A percentile compares a stretch with the other conserved stretches of the same genome.
Conservation (phyloP, 2,329 filamentous ascomycete genomes). For the Cladosporium cucumerinum region DNA sequence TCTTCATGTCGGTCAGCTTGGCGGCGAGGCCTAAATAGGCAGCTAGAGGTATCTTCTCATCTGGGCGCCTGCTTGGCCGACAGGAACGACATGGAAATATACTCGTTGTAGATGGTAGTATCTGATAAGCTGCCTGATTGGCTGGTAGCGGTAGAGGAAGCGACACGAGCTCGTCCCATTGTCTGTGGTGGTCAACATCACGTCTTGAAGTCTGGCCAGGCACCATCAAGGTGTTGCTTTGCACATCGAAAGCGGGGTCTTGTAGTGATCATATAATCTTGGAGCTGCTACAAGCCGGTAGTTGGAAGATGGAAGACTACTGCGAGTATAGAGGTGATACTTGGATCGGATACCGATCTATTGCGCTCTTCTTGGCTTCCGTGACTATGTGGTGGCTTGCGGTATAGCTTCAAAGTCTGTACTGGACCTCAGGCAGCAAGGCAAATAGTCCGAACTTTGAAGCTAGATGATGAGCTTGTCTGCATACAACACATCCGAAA, state of each 20-base stretch:
- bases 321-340: not conserved
- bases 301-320: not conserved
- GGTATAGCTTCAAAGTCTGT: not conserved
- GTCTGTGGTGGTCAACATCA: too few relatives aligned
- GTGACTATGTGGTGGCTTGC: not conserved
- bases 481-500: not conserved
- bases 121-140: not conserved
- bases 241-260: not conserved
- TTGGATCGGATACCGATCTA: not conserved
- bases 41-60: not conserved
- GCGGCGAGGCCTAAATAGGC: conserved; percentile 13
- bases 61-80: conserved; percentile 10
- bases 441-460: not conserved
- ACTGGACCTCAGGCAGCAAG: fast-evolving
- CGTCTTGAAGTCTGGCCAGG: not conserved
- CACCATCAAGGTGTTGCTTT: not conserved
- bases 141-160: not conserved
- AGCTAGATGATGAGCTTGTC: not conserved
- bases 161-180: too few relatives aligned
- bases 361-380: not conserved
- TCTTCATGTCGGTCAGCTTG: conserved; percentile 12
- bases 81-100: not conserved
- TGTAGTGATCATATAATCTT: not conserved
- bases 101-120: not conserved
- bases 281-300: not conserved